phyloP scores from a whole-genome alignment of 306 rosid genomes.

The Glycine soja region DNA sequence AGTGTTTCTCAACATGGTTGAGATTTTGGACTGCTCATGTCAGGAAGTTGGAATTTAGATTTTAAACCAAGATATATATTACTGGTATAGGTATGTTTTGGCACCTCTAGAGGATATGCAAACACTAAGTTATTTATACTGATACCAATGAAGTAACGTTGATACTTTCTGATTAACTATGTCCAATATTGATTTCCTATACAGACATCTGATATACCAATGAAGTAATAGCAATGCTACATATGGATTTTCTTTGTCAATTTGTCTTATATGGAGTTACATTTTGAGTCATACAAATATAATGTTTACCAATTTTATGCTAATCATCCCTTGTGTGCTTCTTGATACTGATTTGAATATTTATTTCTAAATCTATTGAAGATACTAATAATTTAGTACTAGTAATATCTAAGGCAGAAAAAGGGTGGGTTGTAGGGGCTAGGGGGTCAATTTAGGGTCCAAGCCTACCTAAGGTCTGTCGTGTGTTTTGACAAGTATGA shows the following conservation, averaged over 20 bases:
- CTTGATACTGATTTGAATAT: neutral
- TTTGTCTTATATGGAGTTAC: slow-evolving; percentile 4
- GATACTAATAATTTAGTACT: neutral
- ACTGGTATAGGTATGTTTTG: neutral
- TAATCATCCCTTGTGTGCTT: neutral
- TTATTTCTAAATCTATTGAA: neutral
- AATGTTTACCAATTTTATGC: neutral
- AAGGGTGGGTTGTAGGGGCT: neutral
- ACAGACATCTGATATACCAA: slow-evolving; percentile 3
- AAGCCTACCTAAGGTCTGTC: neutral
- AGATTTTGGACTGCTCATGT: slow-evolving; percentile 23
- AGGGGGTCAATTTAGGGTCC: neutral
- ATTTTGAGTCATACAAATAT: neutral
- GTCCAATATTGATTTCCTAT: slow-evolving; percentile 12
- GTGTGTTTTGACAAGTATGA: neutral
- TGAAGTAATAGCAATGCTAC: neutral
- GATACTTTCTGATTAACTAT: neutral
- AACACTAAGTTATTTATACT: neutral
- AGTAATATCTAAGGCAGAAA: neutral
- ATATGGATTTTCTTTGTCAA: neutral
- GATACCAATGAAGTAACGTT: neutral
- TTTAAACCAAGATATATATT: slow-evolving; percentile 14
- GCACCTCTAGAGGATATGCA: slow-evolving; percentile 13
- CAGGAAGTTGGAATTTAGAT: slow-evolving; percentile 2
- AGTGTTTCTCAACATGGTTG: neutral